These are phyloP conservation scores for Scutellaria baicalensis DNA, from an alignment of 257 asterid genomes.

Conservation along the genomic window DNA sequence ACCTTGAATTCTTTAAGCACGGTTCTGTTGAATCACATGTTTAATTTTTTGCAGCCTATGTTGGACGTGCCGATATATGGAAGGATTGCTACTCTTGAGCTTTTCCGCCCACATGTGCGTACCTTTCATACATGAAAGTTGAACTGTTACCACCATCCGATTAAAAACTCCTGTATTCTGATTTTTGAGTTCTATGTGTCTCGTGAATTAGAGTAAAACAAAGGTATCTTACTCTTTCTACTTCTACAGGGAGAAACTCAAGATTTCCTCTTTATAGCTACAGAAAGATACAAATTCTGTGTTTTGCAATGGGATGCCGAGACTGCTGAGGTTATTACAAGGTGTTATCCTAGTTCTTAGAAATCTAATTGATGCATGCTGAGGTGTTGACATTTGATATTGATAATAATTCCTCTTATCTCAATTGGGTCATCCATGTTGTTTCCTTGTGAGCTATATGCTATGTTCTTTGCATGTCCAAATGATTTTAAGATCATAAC, in stretches of 20 bases:
- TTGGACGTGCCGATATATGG: slow-evolving; percentile 98
- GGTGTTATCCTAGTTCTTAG: slow-evolving; percentile 32
- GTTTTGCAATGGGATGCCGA: slow-evolving; percentile 92
- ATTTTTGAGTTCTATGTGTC: not conserved
- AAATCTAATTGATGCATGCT: not conserved
- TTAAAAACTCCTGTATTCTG: not conserved
- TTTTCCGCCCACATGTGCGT: slow-evolving; percentile 96
- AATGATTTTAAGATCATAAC: slow-evolving; percentile 2
- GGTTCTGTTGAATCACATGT: not conserved
- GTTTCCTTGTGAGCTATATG: not conserved
- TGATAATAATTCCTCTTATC: not conserved
- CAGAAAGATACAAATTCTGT: slow-evolving; percentile 87
- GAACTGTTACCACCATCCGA: not conserved
- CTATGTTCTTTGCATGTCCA: not conserved
- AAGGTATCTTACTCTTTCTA: not conserved
- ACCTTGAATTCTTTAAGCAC: not conserved
- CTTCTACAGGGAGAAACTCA: slow-evolving; percentile 79
- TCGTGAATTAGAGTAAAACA: not conserved
- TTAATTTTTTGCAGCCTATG: slow-evolving; percentile 61
- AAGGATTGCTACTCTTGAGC: slow-evolving; percentile 97
- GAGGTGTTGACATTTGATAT: not conserved
- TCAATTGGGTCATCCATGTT: not conserved
- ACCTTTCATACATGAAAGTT: slow-evolving; percentile 3
- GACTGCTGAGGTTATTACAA: slow-evolving; percentile 67
- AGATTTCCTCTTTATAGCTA: slow-evolving; percentile 84